Evolutionary conservation across 345 rosid species (phyloP), one percentile per base, ranked within the genome.

Genomic region (Ceriops tagal): DNA sequence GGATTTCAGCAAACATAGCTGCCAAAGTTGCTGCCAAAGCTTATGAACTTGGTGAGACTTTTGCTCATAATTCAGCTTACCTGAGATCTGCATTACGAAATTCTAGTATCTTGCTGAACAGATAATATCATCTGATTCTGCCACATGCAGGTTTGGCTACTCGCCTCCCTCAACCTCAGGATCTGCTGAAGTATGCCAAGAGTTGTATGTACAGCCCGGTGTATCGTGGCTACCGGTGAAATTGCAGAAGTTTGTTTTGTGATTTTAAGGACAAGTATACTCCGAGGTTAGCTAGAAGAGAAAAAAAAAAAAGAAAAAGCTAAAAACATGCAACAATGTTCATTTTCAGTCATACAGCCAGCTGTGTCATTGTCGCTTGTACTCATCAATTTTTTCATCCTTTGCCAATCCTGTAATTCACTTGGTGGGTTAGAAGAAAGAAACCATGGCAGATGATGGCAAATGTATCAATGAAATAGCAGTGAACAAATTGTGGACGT

Each of bases 161-260:
- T 37, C 82, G 88, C 70, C 89, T 87, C 62, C 97, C 98, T 59
- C 86, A 71, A 39, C 99, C 99, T 0, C 85, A 79, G 58, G 90
- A 95, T 71, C 87, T 90, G 62, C 75, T 88, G 76, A 82, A 86
- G 79, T 74, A 82, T 73, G 98, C 98, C 0, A 92, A 95, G 84
- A 87, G 89, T 78, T 90, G 93, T 77, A 92, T 92, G 99, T 92
- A 92, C 86, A 85, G 85, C 75, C 99, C 99, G 18, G 61, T 83
- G 8, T 95, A 95, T 61, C 77, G 89, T 68, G 56, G 64, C 61
- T 76, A 67, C 69, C 69, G 80, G 65, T 76, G 47, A 66, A 66
- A 22, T 22, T 11, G 27, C 1, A 18, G 43, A 39, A 56, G 39
- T 18, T 13, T 35, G 5, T n/a, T 3, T 2, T 67, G 28, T 27